Evolutionary conservation across 352 stramenopile species (phyloP), one percentile per base, ranked within the genome.

Genomic region (Phytopythium vexans): DNA sequence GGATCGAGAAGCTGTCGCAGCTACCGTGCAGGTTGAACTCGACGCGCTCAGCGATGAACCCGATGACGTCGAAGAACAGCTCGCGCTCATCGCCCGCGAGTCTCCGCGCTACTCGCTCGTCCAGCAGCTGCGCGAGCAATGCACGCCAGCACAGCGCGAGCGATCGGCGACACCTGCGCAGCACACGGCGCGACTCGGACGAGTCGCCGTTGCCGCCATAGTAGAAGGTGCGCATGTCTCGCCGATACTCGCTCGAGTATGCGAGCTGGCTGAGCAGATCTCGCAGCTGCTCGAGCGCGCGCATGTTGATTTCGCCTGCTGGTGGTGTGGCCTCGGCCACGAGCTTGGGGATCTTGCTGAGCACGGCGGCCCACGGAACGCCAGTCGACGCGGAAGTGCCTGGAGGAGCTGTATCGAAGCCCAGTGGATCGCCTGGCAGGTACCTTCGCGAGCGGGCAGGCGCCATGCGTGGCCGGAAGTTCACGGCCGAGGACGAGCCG

Each of bases 121-220:
- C 68, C 45, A 84, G 82, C 6, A 89, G 58, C 54, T 88, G 79
- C 11, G 68, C 66, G 33, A 88, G 52, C 10, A 86, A 51, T 37
- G 79, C 85, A 52, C 87, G 86, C 79, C 79, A 89, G 47, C 74
- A 85, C 2, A 85, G 56, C 49, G 88, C 37, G 40, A 89, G 74
- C 11, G 72, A 70, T 21, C 75, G 74, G 3, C 76, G 70, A 55
- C 77, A 87, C 41, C 87, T 66, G 8, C 79, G 74, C 39, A 87
- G 85, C 4, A 88, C 51, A 32, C 67, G 62, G 37, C 63, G 58
- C 40, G 73, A 68, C 45, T 78, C 71, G 51, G 59, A 74, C 16
- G 49, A 40, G 46, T 45, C 41, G 44, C 52, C 52, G 48, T 49
- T 45, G 44, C 56, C 61, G 4, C 74, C 68, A 8, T 52, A 65